Conservation (phyloP, 495 filamentous ascomycete genomes). For the Penicillium taxi region DNA sequence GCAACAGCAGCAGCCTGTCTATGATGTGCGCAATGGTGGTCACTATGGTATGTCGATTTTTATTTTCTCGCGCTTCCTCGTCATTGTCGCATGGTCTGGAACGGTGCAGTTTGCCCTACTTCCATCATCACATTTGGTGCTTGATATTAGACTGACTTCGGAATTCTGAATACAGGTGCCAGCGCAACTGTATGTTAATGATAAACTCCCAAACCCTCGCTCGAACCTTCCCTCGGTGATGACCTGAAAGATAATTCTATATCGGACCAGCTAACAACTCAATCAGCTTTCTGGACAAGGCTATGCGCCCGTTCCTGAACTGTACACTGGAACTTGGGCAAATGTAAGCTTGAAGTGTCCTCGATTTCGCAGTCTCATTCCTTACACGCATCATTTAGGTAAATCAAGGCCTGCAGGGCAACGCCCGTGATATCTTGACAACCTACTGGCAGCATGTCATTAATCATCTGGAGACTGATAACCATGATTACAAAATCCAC, state of each 20-base stretch:
- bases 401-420: conserved; percentile 87
- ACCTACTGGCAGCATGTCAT: conserved; percentile 99
- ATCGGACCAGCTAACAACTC: conserved; percentile 3
- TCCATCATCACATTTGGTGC: too few species aligned
- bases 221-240: too few species aligned
- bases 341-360: conserved; percentile 53
- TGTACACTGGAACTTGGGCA: conserved; percentile 90
- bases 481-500: conserved; percentile 96
- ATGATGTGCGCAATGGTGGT: conserved; percentile 74
- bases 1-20: conserved; percentile 40
- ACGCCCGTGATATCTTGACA: conserved; percentile 91
- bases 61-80: not conserved
- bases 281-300: conserved; percentile 62
- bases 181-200: conserved; percentile 68
- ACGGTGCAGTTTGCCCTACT: too few species aligned
- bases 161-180: conserved; percentile 69
- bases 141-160: conserved; percentile 13
- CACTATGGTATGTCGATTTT: conserved; percentile 66
- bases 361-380: not conserved
- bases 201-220: too few species aligned
- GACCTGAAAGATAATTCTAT: too few species aligned
- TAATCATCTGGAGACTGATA: conserved; percentile 85
- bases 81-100: not conserved
- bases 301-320: conserved; percentile 72
- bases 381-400: conserved; percentile 46